Evolutionary conservation across 2,329 filamentous ascomycete species (phyloP), one percentile per base, ranked within the genome.

Genomic region (Trichoderma sp.): DNA sequence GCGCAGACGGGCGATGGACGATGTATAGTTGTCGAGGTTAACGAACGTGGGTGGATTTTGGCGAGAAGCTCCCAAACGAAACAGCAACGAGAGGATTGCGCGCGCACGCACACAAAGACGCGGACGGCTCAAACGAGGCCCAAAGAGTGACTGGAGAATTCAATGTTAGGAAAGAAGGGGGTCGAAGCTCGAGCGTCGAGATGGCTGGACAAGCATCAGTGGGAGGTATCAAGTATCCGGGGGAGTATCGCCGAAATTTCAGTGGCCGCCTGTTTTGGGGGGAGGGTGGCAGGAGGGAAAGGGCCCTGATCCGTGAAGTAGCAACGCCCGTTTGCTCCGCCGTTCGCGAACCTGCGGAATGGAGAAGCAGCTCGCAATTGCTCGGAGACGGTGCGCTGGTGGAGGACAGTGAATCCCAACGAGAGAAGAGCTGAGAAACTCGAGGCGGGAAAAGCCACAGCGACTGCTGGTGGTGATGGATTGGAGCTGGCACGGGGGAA

Each of bases 141-240:
- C 70, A 74, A 70, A 69, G 70, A 70, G 71, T 72, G 70, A 72
- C 48, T 64, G 48, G 29, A 59, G 57, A 52, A 65, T 63, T n/a
- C n/a, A n/a, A n/a, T 59, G 70, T 67, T 72, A 75, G 74, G 72
- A 76, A 74, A 72, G 72, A 74, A 73, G 72, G 71, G 69, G 72
- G 72, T 78, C 72, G 75, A 72, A 68, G 69, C 72, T 79, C 78
- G 77, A 77, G 75, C 73, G 74, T 77, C 74, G 73, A 74, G 77
- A 82, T 81, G 81, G 82, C 80, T 82, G 80, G 81, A 75, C 73
- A 71, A 76, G 77, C 79, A 81, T 82, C 77, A 76, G 76, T 73
- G 76, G 77, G 72, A 64, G 66, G 70, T 71, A 71, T 72, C 69
- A 64, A 67, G 70, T 71, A 71, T 72, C 69, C 70, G 71, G 72